A percentile compares a stretch with the other conserved stretches of the same genome.
Evolutionary conservation across 2,329 filamentous ascomycete genomes (phyloP).

Genomic region (Fusarium sp.): DNA sequence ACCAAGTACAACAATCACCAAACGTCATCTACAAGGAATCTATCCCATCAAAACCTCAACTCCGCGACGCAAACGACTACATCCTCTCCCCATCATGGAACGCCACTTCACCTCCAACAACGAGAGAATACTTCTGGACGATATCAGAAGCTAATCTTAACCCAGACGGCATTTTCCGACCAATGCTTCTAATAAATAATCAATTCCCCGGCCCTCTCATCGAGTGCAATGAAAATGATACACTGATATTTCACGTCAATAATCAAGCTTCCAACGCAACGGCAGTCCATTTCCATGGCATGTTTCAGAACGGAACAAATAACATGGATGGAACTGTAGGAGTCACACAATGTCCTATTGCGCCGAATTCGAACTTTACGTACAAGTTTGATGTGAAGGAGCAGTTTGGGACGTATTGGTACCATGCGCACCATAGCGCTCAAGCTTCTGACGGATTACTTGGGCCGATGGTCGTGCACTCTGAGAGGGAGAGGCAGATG

Average conservation of each 20-base stretch:
- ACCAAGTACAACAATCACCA: not conserved
- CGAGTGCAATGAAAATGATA: conserved; percentile 79
- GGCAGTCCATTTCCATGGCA: conserved; percentile 80
- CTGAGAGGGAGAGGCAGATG: conserved; percentile 57
- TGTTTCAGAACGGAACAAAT: conserved; percentile 81
- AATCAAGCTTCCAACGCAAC: conserved; percentile 76
- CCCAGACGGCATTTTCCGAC: conserved; percentile 69
- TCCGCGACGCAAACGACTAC: conserved; percentile 62
- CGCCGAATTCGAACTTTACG: conserved; percentile 70
- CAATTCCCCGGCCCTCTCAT: conserved; percentile 80
- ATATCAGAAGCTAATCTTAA: conserved; percentile 68
- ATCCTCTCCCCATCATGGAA: conserved; percentile 69
- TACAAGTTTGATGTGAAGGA: conserved; percentile 74
- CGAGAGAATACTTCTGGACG: conserved; percentile 70
- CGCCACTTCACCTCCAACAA: conserved; percentile 59
- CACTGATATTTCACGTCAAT: conserved; percentile 74
- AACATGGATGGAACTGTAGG: conserved; percentile 79
- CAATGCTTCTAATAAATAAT: conserved; percentile 78
- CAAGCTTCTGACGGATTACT: conserved; percentile 78
- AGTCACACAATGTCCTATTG: conserved; percentile 75
- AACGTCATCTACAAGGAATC: conserved; percentile 43
- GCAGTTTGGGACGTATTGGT: conserved; percentile 65
- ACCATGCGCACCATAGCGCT: conserved; percentile 74
- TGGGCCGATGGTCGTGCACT: conserved; percentile 74
- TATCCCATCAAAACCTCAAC: conserved; percentile 34